A percentile compares a stretch with the other conserved stretches of the same genome.
Conservation (phyloP, 805 yeast species). For the Middelhovenomyces tepae region DNA sequence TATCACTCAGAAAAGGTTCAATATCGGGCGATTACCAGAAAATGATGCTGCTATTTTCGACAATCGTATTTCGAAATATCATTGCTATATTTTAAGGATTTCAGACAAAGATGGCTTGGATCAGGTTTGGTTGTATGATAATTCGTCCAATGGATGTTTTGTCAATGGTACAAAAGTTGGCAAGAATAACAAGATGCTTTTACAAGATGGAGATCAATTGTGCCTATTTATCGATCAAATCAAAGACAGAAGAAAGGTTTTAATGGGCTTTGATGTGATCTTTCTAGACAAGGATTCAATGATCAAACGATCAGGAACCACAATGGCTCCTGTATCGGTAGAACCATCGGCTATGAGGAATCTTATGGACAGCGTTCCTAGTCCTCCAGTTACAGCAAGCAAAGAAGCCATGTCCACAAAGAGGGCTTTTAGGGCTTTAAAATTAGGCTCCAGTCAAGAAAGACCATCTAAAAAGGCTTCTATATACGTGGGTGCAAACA, state of each 20-base stretch:
- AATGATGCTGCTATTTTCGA: conserved; percentile 53
- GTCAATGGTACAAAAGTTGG: conserved; percentile 54
- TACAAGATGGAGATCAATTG: conserved; percentile 53
- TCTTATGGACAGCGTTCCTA: no score
- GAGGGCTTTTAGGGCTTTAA: no score
- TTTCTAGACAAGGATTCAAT: conserved; percentile 5
- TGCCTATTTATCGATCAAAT: conserved; percentile 51
- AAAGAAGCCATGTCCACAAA: no score
- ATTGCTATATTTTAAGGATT: conserved; percentile 64
- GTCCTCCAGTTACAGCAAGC: no score
- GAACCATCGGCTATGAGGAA: no score
- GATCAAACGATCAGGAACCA: no score
- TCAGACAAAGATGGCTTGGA: conserved; percentile 42
- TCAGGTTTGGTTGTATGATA: conserved; percentile 73
- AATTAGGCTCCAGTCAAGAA: no score
- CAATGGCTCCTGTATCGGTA: no score
- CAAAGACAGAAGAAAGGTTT: conserved; percentile 32
- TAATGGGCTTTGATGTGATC: conserved; percentile 13
- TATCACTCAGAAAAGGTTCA: conserved; percentile 59
- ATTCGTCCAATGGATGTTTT: conserved; percentile 70
- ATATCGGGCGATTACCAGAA: conserved; percentile 53
- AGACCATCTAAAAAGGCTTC: no score
- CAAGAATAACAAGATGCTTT: conserved; percentile 49
- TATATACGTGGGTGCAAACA: no score
- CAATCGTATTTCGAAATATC: conserved; percentile 73